phyloP scores from a whole-genome alignment of 306 rosid genomes.

The Myrica gale region DNA sequence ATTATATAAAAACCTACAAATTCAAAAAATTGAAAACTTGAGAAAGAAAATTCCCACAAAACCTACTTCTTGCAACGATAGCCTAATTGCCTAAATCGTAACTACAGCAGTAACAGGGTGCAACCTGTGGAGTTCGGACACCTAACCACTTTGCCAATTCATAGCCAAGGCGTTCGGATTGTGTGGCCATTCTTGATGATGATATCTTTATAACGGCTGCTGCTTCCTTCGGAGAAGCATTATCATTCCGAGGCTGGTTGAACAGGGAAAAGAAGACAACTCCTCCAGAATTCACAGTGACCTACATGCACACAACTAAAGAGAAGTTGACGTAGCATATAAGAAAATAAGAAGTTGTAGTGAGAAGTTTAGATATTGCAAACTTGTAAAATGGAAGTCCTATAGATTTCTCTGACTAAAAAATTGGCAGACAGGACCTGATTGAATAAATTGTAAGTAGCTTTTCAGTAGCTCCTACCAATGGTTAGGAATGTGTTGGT shows the following conservation, averaged over 20 bases:
- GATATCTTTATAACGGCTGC: constrained; percentile 91
- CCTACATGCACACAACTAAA: constrained; percentile 56
- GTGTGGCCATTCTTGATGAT: constrained; percentile 90
- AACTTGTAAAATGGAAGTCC: neutral
- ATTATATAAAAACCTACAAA: constrained; percentile 24
- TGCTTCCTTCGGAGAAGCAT: constrained; percentile 56
- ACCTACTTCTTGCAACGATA: constrained; percentile 19
- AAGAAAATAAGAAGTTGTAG: constrained; percentile 20
- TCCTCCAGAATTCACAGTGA: constrained; percentile 92
- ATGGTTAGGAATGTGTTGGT: neutral
- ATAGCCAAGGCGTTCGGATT: constrained; percentile 92
- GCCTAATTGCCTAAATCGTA: constrained; percentile 17
- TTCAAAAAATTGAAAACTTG: neutral
- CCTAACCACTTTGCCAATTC: constrained; percentile 92
- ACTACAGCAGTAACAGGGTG: constrained; percentile 18
- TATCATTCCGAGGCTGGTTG: constrained; percentile 47
- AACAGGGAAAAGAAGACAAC: constrained; percentile 92
- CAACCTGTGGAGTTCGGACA: constrained; percentile 83
- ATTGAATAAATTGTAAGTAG: neutral
- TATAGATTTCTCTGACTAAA: neutral
- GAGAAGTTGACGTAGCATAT: constrained; percentile 33
- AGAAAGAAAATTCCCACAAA: constrained; percentile 2
- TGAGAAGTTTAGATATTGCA: neutral
- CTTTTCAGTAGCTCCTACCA: neutral
- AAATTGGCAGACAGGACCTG: neutral